phyloP scores from a whole-genome alignment of 164 flowering plant genomes.

The Annona cherimola region DNA sequence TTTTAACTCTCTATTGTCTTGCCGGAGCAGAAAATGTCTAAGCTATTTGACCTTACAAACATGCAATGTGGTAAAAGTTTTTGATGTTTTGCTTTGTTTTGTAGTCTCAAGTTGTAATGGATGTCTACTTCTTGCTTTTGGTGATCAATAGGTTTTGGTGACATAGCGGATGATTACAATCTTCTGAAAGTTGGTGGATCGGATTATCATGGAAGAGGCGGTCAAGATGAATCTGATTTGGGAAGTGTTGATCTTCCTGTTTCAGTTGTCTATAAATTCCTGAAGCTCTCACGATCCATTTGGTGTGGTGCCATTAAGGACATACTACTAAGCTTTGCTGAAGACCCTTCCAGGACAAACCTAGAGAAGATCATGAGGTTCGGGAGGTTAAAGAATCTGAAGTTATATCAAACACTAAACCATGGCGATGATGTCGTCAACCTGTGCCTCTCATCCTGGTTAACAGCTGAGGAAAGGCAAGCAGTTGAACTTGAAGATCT shows the following conservation, averaged over 20 bases:
- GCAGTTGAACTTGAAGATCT: constrained; percentile 47
- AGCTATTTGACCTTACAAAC: no score
- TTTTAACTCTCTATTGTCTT: background rate
- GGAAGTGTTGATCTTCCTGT: constrained; percentile 83
- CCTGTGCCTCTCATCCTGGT: constrained; percentile 53
- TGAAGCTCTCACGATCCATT: constrained; percentile 67
- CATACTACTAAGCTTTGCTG: constrained; percentile 37
- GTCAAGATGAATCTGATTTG: constrained; percentile 61
- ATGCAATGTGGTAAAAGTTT: background rate
- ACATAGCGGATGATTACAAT: constrained; percentile 60
- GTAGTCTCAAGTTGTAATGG: background rate
- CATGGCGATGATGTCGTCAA: constrained; percentile 40
- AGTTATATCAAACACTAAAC: constrained; percentile 23
- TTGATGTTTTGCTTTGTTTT: background rate
- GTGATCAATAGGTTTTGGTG: constrained; percentile 47
- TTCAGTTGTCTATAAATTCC: constrained; percentile 48
- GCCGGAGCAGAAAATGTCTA: no score
- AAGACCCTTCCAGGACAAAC: constrained; percentile 60
- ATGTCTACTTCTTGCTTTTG: background rate
- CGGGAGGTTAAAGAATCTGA: constrained; percentile 26
- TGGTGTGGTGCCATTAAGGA: constrained; percentile 64
- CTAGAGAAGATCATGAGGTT: constrained; percentile 43
- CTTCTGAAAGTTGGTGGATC: constrained; percentile 93
- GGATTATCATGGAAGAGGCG: constrained; percentile 84
- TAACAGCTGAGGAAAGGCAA: constrained; percentile 63